Conservation (phyloP, 2,329 filamentous ascomycete genomes). For the Calonectria hongkongensis region DNA sequence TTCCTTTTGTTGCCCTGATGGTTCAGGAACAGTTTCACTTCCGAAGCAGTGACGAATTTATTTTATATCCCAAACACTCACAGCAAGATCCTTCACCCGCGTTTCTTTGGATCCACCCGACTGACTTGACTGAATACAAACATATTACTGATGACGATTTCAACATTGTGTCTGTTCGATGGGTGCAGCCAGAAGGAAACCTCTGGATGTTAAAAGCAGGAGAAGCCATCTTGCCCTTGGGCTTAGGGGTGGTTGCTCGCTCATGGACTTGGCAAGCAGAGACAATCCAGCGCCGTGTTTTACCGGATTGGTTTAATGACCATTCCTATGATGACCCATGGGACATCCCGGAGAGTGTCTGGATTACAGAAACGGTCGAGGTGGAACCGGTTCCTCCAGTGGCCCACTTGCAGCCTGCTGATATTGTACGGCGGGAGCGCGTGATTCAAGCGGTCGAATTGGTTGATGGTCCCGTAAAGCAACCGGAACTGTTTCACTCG, state of each 20-base stretch:
- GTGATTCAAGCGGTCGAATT: slow-evolving; percentile 34
- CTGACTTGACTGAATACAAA: slow-evolving; percentile 19
- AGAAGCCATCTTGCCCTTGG: slow-evolving; percentile 24
- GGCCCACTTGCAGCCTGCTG: slow-evolving; percentile 16
- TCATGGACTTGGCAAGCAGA: slow-evolving; percentile 27
- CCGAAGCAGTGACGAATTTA: slow-evolving; percentile 34
- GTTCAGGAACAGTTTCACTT: slow-evolving; percentile 41
- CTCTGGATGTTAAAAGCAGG: slow-evolving; percentile 30
- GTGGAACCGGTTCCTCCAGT: slow-evolving; percentile 26
- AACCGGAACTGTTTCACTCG: slow-evolving; percentile 28
- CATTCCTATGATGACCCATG: slow-evolving; percentile 26
- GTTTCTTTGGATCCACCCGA: slow-evolving; percentile 35
- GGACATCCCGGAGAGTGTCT: slow-evolving; percentile 28
- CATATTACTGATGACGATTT: slow-evolving; percentile 28
- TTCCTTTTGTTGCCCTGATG: slow-evolving; percentile 33
- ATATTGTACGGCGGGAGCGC: slow-evolving; percentile 32
- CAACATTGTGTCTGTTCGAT: slow-evolving; percentile 6
- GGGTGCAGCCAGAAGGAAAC: slow-evolving; percentile 15
- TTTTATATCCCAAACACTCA: slow-evolving; percentile 26
- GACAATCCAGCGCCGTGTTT: slow-evolving; percentile 27
- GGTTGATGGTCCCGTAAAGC: slow-evolving; percentile 20
- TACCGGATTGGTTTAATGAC: slow-evolving; percentile 33
- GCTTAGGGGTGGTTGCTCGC: slow-evolving; percentile 32
- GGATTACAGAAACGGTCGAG: slow-evolving; percentile 34
- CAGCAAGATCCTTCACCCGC: neutral